Base-by-base conservation (phyloP, 108 stramenopile species). In the Skeletonema costatum region DNA sequence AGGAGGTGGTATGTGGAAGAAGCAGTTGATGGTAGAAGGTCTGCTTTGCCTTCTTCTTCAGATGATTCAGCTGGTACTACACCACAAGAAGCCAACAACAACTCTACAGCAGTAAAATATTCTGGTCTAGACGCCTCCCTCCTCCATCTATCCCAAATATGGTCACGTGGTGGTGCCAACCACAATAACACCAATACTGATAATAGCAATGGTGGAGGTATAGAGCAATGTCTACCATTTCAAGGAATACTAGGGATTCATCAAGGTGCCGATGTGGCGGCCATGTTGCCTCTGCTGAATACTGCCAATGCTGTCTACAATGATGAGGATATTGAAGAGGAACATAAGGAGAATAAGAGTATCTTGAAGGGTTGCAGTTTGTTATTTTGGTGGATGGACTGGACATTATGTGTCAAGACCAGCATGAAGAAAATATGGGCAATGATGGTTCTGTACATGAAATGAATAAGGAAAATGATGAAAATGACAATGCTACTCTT, bases 71-170 rank as follows among this genome's bases (percentile, higher is more conserved):
- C 12, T 80, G 44, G 25, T 10, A 56, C 3, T n/a, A n/a, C 4
- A 38, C 58, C 1, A 30, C 75, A 38, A 31, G 31, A 31, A 29
- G 25, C 7, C 25, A 11, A 56, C 5, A 56, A 56, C 8, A 10
- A 17, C 11, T 39, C 75, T 25, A 63, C 62, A 78, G 12, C 75
- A 76, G 59, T 69, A 4, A 36, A 67, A 30, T 86, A 73, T 48
- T 58, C 86, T 4, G 88, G 88, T 36, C 70, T 94, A 60, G 95
- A 96, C 77, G 95, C 95, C 1, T 90, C 90, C 2, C 35, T 96
- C 10, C 75, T 91, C 29, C 84, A 94, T 48, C 70, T 96, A 31
- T 68, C 82, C 29, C 95, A 96, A 80, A 73, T 96, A 50, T 96
- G 93, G 93, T 70, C 74, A 10, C 82, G 84, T 1, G 74, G 70